phyloP scores from a whole-genome alignment of 192 early-diverging fungal genomes.

The Chytriomyces sp. region DNA sequence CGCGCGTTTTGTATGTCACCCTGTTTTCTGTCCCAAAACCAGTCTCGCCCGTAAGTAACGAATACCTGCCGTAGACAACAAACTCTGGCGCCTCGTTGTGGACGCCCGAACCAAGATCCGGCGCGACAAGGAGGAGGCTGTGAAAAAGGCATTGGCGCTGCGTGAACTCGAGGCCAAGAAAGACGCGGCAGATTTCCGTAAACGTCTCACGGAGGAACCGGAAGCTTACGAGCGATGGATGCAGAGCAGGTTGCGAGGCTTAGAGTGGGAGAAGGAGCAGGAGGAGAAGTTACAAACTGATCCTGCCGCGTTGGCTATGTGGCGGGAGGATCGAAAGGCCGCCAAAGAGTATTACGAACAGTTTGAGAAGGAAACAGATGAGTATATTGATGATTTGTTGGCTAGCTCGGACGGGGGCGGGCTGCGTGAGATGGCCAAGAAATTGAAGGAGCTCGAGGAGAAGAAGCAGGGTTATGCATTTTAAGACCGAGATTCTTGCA shows the following conservation, averaged over 20 bases:
- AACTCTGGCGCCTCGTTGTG: slow-evolving; percentile 24
- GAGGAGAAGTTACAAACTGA: slow-evolving; percentile 2
- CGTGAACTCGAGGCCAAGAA: neutral
- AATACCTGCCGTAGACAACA: neutral
- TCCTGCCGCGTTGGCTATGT: neutral
- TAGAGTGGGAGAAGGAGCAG: neutral
- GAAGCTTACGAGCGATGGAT: slow-evolving; percentile 10
- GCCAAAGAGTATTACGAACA: slow-evolving; percentile 7
- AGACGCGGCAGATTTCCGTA: neutral
- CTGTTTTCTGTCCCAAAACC: no score
- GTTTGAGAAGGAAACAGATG: neutral
- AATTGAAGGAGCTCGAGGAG: slow-evolving; percentile 7
- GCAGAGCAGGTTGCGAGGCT: neutral
- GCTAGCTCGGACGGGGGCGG: neutral
- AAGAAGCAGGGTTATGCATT: no score
- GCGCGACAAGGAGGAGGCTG: neutral
- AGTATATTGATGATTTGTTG: neutral
- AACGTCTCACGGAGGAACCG: neutral
- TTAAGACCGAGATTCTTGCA: no score
- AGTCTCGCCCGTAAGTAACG: neutral
- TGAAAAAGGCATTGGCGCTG: neutral
- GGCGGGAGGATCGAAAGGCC: slow-evolving; percentile 2
- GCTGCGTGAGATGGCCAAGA: neutral
- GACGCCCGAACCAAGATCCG: slow-evolving; percentile 10
- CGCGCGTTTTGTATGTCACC: slow-evolving; percentile 47